Evolutionary conservation across 768 basidiomycete genomes (phyloP).

Genomic region (Leccinum disarticulatum): DNA sequence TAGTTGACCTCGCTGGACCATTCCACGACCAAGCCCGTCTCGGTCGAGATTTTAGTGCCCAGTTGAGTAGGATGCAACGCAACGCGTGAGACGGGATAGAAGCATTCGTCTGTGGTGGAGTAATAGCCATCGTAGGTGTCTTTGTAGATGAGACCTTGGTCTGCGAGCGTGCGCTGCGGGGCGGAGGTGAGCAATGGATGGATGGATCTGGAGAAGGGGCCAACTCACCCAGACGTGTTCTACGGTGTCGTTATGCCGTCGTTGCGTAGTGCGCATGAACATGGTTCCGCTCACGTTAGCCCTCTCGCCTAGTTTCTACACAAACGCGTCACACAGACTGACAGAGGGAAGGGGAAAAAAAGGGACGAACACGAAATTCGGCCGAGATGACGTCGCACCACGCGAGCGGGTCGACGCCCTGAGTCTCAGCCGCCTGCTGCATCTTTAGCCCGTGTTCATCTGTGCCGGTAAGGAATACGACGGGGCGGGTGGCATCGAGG

Average conservation of each 20-base stretch:
- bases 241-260: constrained; percentile 62
- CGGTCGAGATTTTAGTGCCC: constrained; percentile 50
- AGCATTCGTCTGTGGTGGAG: constrained; percentile 88
- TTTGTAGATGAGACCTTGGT: constrained; percentile 77
- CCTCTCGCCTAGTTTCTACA: constrained; percentile 59
- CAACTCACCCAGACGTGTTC: constrained; percentile 75
- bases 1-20: constrained; percentile 87
- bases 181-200: background rate
- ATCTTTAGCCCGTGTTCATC: constrained; percentile 88
- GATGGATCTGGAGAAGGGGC: background rate
- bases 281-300: constrained; percentile 67
- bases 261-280: constrained; percentile 78
- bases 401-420: constrained; percentile 51
- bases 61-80: constrained; percentile 21
- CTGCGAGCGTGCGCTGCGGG: constrained; percentile 52
- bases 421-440: constrained; percentile 71
- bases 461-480: no score
- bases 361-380: constrained; percentile 67
- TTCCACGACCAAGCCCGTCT: constrained; percentile 77
- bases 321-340: background rate
- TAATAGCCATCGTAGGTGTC: constrained; percentile 87
- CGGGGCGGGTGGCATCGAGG: no score
- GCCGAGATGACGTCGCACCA: constrained; percentile 73
- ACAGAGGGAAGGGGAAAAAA: background rate
- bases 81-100: constrained; percentile 50